Evolutionary conservation across 2,329 filamentous ascomycete genomes (phyloP).

Genomic region (Fusarium aywerte): DNA sequence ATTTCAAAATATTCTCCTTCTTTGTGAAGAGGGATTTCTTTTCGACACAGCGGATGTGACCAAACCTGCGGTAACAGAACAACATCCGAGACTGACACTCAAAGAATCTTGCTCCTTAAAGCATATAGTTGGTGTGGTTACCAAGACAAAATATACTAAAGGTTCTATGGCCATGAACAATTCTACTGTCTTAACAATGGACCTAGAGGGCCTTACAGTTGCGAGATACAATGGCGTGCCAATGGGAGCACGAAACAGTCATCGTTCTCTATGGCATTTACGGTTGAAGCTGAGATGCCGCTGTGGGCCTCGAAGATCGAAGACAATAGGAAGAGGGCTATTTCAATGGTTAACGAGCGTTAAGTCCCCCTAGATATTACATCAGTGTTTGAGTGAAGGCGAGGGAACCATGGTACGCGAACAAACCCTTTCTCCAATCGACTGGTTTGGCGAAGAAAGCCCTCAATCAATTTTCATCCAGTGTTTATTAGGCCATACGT

Average conservation of each 20-base stretch:
- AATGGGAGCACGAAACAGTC: not conserved
- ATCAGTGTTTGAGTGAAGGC: not conserved
- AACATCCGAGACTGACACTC: not conserved
- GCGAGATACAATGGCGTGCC: not conserved
- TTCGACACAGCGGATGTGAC: not conserved
- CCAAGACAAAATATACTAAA: not conserved
- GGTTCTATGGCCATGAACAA: not conserved
- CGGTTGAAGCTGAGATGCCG: not conserved
- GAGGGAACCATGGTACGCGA: too few relatives aligned
- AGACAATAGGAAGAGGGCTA: not conserved
- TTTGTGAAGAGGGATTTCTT: not conserved
- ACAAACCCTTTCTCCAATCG: too few relatives aligned
- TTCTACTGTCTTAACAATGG: not conserved
- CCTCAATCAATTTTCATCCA: too few relatives aligned
- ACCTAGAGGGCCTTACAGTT: not conserved
- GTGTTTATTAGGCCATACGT: too few relatives aligned
- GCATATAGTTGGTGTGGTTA: rapidly evolving
- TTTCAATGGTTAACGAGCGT: not conserved
- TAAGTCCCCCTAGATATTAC: not conserved
- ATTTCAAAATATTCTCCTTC: not conserved
- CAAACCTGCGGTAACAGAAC: not conserved
- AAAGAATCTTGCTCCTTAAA: not conserved
- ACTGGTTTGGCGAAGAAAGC: too few relatives aligned
- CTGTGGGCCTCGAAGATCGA: not conserved
- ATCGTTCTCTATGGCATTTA: not conserved